Conservation (phyloP, 2,329 filamentous ascomycete genomes). For the Paradendryphiella salina region DNA sequence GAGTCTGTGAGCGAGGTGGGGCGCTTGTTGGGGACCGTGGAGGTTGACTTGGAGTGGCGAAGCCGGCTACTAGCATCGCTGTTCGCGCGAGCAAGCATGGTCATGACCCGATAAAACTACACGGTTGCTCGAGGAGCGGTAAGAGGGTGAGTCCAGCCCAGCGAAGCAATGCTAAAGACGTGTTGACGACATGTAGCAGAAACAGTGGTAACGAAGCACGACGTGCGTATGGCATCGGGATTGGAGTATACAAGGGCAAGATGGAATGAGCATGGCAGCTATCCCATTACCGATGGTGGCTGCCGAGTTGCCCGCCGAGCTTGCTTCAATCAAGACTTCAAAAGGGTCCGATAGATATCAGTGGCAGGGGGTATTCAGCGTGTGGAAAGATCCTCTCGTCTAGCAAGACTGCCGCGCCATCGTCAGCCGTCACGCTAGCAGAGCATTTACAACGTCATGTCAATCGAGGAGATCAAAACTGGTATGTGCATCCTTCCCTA, state of each 20-base stretch:
- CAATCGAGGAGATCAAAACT: not conserved
- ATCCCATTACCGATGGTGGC: not conserved
- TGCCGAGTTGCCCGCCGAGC: not conserved
- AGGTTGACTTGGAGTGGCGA: constrained; percentile 45
- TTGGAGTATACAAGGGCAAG: not conserved
- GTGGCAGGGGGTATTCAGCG: not conserved
- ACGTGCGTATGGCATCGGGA: not conserved
- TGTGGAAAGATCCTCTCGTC: not conserved
- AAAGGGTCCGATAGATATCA: not conserved
- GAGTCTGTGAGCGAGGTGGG: constrained; percentile 20
- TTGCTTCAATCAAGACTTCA: not conserved
- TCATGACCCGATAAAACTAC: constrained; percentile 21
- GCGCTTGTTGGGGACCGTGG: constrained; percentile 34
- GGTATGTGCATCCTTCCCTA: too few species aligned
- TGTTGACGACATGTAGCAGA: constrained; percentile 24
- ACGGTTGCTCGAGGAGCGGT: constrained; percentile 18
- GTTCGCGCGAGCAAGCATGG: constrained; percentile 43
- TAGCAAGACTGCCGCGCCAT: not conserved
- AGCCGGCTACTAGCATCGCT: constrained; percentile 45
- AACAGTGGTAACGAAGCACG: constrained; percentile 10
- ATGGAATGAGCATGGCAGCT: not conserved
- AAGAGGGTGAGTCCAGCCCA: constrained; percentile 24
- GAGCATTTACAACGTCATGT: not conserved
- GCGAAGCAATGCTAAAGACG: constrained; percentile 28
- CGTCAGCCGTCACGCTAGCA: not conserved